Evolutionary conservation across 163 green algal genomes (phyloP).

Genomic region (Volvox carteri): DNA sequence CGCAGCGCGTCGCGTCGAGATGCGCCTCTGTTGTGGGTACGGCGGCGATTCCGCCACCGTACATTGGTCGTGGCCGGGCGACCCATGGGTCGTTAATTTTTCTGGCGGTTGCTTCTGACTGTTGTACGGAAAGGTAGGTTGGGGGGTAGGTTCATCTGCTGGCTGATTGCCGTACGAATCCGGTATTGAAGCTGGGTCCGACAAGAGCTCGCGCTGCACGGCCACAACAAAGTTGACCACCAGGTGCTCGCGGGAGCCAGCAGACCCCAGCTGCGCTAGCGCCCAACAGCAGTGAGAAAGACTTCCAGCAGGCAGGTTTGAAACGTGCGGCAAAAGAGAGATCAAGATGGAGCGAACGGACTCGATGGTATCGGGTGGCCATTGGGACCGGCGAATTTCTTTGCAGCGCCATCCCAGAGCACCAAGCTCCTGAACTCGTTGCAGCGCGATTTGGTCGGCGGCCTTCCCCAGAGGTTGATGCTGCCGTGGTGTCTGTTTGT

Average conservation of each 20-base stretch:
- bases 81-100: not conserved
- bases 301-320: not conserved
- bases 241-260: not conserved
- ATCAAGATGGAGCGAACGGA: not conserved
- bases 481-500: not conserved
- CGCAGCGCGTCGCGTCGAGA: not conserved
- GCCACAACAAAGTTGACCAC: not conserved
- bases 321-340: not conserved
- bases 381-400: not conserved
- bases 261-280: not conserved
- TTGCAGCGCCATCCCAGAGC: conserved; percentile 20
- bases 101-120: not conserved
- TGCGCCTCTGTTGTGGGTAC: not conserved
- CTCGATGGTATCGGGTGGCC: not conserved
- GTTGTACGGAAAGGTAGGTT: no score
- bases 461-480: not conserved
- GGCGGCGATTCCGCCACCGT: not conserved
- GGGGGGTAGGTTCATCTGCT: no score
- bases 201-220: conserved; percentile 11
- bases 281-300: conserved; percentile 36
- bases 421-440: not conserved
- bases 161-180: no score
- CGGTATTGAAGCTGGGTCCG: not conserved
- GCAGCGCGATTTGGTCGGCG: not conserved
- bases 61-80: not conserved